Percentiles rank a stretch among this genome's conserved stretches.
Evolutionary conservation across 768 basidiomycete species (phyloP).

Genomic region (Xanthoconium stramineum): DNA sequence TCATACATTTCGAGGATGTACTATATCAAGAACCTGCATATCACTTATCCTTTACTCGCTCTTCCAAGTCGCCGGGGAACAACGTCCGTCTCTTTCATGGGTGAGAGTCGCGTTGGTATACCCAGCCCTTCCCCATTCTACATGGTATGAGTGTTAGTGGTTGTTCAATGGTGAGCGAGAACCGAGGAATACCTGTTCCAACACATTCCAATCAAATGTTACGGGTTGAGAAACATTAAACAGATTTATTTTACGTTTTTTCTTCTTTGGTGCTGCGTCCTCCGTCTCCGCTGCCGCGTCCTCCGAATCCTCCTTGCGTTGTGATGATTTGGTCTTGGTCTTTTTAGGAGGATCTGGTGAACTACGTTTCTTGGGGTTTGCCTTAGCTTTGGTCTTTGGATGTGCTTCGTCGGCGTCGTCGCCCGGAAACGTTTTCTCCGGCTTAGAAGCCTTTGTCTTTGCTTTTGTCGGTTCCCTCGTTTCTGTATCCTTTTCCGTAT

Average conservation of each 20-base stretch:
- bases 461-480: slow-evolving; percentile 30
- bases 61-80: slow-evolving; percentile 44
- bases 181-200: slow-evolving; percentile 34
- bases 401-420: slow-evolving; percentile 15
- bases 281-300: slow-evolving; percentile 20
- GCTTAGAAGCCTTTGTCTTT: slow-evolving; percentile 25
- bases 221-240: slow-evolving; percentile 43
- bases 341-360: slow-evolving; percentile 23
- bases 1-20: not conserved
- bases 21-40: not conserved
- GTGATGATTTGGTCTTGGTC: slow-evolving; percentile 15
- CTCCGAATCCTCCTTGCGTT: slow-evolving; percentile 15
- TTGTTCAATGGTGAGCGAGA: not conserved
- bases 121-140: slow-evolving; percentile 44
- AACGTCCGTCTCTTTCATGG: slow-evolving; percentile 54
- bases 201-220: slow-evolving; percentile 45
- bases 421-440: slow-evolving; percentile 22
- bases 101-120: slow-evolving; percentile 67
- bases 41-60: slow-evolving; percentile 21
- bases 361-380: slow-evolving; percentile 17
- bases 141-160: not conserved
- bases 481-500: slow-evolving; percentile 17
- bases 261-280: slow-evolving; percentile 49
- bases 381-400: slow-evolving; percentile 17
- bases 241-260: slow-evolving; percentile 69